Evolutionary conservation across 1,284 basidiomycete genomes (phyloP).

Genomic region (Tetrapyrgos nigripes): DNA sequence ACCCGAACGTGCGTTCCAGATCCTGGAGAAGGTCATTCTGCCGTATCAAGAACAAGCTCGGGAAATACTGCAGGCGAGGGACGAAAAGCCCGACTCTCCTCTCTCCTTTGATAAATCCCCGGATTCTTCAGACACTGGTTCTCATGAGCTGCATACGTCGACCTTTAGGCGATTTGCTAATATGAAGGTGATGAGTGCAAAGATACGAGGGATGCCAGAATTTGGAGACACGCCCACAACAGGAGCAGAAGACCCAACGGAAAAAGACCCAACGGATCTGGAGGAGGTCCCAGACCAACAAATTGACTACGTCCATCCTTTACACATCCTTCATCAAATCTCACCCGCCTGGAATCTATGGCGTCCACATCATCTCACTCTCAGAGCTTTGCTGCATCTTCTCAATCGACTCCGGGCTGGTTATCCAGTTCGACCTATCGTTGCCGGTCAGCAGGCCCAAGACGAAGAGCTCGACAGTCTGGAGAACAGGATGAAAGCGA

Average conservation of each 20-base stretch:
- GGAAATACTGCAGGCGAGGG: slow-evolving; percentile 35
- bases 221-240: slow-evolving; percentile 9
- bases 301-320: slow-evolving; percentile 57
- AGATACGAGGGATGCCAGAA: slow-evolving; percentile 22
- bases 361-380: slow-evolving; percentile 61
- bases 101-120: slow-evolving; percentile 47
- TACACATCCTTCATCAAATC: slow-evolving; percentile 66
- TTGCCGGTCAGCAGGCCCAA: slow-evolving; percentile 26
- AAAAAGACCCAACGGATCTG: too few relatives aligned
- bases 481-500: slow-evolving; percentile 37
- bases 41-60: slow-evolving; percentile 55
- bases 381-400: slow-evolving; percentile 52
- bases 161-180: not conserved
- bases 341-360: slow-evolving; percentile 70
- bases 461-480: slow-evolving; percentile 26
- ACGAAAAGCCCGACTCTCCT: slow-evolving; percentile 49
- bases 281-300: slow-evolving; percentile 26
- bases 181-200: slow-evolving; percentile 11
- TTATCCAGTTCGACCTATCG: slow-evolving; percentile 48
- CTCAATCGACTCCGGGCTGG: slow-evolving; percentile 59
- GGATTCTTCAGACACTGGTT: slow-evolving; percentile 24
- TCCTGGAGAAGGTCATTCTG: slow-evolving; percentile 83
- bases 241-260: too few relatives aligned
- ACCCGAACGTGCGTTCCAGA: slow-evolving; percentile 81
- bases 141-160: slow-evolving; percentile 7